These are phyloP conservation scores for Podospora comata DNA, from an alignment of 495 filamentous ascomycete genomes.

Conservation along the genomic window DNA sequence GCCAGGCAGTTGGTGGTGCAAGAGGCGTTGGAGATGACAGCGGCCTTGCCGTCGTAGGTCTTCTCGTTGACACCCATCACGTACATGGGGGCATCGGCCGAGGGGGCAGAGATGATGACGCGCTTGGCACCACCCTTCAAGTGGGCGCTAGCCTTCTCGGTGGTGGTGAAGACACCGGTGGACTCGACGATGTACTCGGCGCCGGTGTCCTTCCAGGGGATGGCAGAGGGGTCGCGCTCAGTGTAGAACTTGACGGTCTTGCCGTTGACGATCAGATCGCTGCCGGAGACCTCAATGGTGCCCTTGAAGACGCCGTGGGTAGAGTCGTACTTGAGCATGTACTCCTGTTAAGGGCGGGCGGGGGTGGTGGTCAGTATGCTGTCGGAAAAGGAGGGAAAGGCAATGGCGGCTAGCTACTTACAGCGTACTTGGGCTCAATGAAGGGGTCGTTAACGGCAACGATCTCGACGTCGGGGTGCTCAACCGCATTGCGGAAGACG, in stretches of 20 bases:
- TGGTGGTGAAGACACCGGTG: slow-evolving; percentile 99
- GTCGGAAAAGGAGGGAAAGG: slow-evolving; percentile 8
- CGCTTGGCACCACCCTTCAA: slow-evolving; percentile 99
- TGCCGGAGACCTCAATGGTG: slow-evolving; percentile 66
- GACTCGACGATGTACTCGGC: slow-evolving; percentile 98
- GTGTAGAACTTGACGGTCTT: slow-evolving; percentile 95
- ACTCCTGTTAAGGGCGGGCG: slow-evolving; percentile 57
- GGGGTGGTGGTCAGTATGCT: slow-evolving; percentile 19
- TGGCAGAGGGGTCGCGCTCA: slow-evolving; percentile 84
- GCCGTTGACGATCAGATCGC: slow-evolving; percentile 85
- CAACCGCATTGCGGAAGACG: slow-evolving; percentile 71
- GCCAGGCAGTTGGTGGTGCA: slow-evolving; percentile 99
- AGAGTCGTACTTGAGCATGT: slow-evolving; percentile 99
- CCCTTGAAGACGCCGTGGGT: slow-evolving; percentile 97
- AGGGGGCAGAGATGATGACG: slow-evolving; percentile 99
- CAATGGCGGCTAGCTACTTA: slow-evolving; percentile 54
- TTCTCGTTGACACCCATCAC: slow-evolving; percentile 99
- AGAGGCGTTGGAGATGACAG: slow-evolving; percentile 97
- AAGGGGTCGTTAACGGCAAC: slow-evolving; percentile 99
- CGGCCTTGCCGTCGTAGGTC: slow-evolving; percentile 80
- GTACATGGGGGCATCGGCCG: slow-evolving; percentile 99
- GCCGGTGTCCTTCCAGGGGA: slow-evolving; percentile 86
- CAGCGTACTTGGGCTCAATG: slow-evolving; percentile 97
- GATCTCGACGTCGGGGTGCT: slow-evolving; percentile 79
- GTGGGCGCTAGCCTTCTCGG: slow-evolving; percentile 89